A percentile compares a stretch with the other conserved stretches of the same genome.
Evolutionary conservation across 108 stramenopile genomes (phyloP).

Genomic region (Pseudonitzschia multistriata): DNA sequence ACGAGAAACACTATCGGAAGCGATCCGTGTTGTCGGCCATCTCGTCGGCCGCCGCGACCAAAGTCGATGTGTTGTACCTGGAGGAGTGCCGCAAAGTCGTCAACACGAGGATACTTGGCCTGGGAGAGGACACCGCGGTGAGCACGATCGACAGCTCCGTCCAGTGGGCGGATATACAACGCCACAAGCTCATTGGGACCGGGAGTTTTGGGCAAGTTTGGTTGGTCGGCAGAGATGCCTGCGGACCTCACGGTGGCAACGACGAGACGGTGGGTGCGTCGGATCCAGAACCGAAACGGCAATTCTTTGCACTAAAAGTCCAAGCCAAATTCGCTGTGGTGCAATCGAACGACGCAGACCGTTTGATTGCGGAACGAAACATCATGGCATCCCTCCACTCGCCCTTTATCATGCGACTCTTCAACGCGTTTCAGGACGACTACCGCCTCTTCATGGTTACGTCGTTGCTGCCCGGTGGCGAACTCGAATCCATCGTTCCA

Average conservation of each 20-base stretch:
- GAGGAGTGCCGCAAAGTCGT: conserved; percentile 65
- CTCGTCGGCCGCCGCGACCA: conserved; percentile 43
- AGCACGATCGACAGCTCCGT: conserved; percentile 23
- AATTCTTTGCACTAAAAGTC: conserved; percentile 81
- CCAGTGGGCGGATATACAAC: conserved; percentile 37
- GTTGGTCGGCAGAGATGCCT: conserved; percentile 50
- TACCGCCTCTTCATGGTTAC: conserved; percentile 60
- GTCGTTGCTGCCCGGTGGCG: conserved; percentile 63
- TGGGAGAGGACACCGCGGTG: conserved; percentile 24
- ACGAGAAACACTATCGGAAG: conserved; percentile 14
- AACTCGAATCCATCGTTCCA: conserved; percentile 61
- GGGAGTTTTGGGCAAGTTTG: conserved; percentile 96
- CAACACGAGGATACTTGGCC: conserved; percentile 37
- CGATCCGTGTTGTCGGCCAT: conserved; percentile 27
- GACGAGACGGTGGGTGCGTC: not conserved
- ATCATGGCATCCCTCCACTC: conserved; percentile 81
- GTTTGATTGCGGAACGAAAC: conserved; percentile 73
- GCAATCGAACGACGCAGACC: conserved; percentile 75
- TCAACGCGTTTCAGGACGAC: conserved; percentile 71
- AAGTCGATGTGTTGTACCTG: conserved; percentile 61
- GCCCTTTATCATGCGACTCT: conserved; percentile 90
- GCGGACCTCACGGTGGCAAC: not conserved
- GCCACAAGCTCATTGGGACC: conserved; percentile 75
- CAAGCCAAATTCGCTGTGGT: conserved; percentile 83
- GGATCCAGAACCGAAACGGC: conserved; percentile 14